Percentiles rank a stretch among this genome's conserved stretches.
Evolutionary conservation across 2,329 filamentous ascomycete species (phyloP).

Genomic region (Fusarium napiforme): DNA sequence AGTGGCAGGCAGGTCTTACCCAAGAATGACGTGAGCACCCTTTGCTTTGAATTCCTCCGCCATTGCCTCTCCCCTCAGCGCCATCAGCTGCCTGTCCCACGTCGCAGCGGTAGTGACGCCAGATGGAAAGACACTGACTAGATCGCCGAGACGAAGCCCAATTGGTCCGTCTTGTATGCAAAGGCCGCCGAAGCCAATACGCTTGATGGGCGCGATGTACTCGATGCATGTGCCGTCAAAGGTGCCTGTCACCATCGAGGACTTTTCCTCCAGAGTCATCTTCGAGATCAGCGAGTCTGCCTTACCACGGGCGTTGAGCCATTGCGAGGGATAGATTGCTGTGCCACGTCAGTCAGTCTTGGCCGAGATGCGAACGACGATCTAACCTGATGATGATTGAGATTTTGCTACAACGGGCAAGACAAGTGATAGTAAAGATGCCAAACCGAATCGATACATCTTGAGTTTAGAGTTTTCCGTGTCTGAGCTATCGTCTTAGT

Average conservation of each 20-base stretch:
- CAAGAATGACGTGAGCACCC: slow-evolving; percentile 75
- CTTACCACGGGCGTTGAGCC: background rate
- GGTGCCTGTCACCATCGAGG: slow-evolving; percentile 48
- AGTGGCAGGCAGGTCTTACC: slow-evolving; percentile 63
- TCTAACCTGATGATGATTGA: background rate
- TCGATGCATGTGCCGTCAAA: slow-evolving; percentile 48
- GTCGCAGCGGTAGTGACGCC: slow-evolving; percentile 70
- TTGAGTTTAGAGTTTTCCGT: background rate
- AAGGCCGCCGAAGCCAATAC: slow-evolving; percentile 55
- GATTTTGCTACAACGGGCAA: background rate
- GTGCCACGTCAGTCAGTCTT: background rate
- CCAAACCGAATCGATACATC: background rate
- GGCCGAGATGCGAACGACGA: fast-evolving
- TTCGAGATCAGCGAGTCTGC: slow-evolving; percentile 23
- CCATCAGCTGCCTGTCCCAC: slow-evolving; percentile 79
- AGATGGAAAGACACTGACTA: slow-evolving; percentile 57
- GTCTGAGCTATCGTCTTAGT: background rate
- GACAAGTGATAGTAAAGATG: background rate
- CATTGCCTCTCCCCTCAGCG: slow-evolving; percentile 65
- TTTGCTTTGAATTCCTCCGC: slow-evolving; percentile 74
- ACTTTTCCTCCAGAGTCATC: slow-evolving; percentile 47
- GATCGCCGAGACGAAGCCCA: slow-evolving; percentile 49
- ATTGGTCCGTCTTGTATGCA: slow-evolving; percentile 54
- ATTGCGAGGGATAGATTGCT: background rate
- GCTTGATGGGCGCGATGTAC: slow-evolving; percentile 52